Percentiles rank a stretch among this genome's conserved stretches.
phyloP scores from a whole-genome alignment of 2,329 filamentous ascomycete species.

The Gaeumannomyces sp. region DNA sequence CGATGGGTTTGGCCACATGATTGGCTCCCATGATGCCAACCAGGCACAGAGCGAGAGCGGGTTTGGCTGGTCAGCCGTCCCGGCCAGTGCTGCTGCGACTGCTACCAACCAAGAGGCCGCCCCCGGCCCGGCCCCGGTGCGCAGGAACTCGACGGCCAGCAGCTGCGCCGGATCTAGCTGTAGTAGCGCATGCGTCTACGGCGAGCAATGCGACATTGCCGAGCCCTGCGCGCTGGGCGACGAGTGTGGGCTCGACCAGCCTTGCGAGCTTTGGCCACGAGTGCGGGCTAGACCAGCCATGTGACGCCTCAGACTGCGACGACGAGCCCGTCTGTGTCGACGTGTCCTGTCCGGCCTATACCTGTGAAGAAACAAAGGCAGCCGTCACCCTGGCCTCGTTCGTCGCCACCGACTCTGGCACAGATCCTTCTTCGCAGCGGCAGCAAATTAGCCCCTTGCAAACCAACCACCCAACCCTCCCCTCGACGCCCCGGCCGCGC shows the following conservation, averaged over 20 bases:
- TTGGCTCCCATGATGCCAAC: neutral
- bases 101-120: neutral
- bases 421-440: neutral
- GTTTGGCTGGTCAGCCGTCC: neutral
- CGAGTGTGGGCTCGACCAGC: slow-evolving; percentile 1
- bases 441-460: neutral
- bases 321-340: slow-evolving; percentile 17
- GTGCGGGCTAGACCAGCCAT: slow-evolving; percentile 16
- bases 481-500: neutral
- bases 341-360: slow-evolving; percentile 13
- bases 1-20: neutral
- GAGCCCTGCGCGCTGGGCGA: slow-evolving; percentile 8
- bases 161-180: neutral
- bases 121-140: neutral
- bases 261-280: neutral
- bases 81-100: neutral
- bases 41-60: neutral
- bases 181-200: neutral
- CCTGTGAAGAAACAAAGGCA: slow-evolving; percentile 17
- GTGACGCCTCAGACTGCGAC: slow-evolving; percentile 16
- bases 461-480: neutral
- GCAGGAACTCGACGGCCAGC: slow-evolving; percentile 3
- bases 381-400: slow-evolving; percentile 12
- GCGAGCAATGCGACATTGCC: neutral
- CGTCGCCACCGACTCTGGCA: neutral